Percentiles rank a stretch among this genome's conserved stretches.
Conservation (phyloP, 2,329 filamentous ascomycete genomes). For the Curvularia lunata region DNA sequence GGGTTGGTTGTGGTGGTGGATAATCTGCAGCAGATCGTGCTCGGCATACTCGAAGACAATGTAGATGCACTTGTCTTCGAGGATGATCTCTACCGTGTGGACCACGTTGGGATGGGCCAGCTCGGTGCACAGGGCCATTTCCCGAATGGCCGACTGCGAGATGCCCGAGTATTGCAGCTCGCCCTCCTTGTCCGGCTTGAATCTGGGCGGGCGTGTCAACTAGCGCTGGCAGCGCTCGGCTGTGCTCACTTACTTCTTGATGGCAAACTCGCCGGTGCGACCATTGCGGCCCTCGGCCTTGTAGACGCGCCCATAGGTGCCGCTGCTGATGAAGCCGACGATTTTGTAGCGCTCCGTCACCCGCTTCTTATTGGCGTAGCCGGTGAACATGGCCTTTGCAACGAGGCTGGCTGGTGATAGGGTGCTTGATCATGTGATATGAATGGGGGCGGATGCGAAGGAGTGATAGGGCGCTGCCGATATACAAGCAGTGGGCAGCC, state of each 20-base stretch:
- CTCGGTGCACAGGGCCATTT: slow-evolving; percentile 97
- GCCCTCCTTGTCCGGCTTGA: slow-evolving; percentile 98
- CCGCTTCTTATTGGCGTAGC: slow-evolving; percentile 75
- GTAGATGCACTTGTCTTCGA: slow-evolving; percentile 98
- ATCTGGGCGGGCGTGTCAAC: slow-evolving; percentile 51
- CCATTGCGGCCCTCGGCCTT: slow-evolving; percentile 83
- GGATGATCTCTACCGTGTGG: slow-evolving; percentile 88
- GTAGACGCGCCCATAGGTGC: slow-evolving; percentile 97
- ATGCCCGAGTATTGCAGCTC: slow-evolving; percentile 97
- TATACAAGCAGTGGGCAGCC: slow-evolving; percentile 1
- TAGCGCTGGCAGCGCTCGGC: slow-evolving; percentile 18
- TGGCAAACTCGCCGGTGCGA: slow-evolving; percentile 84
- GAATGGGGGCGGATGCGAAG: background rate
- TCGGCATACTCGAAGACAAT: slow-evolving; percentile 99
- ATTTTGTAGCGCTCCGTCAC: slow-evolving; percentile 95
- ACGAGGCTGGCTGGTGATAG: slow-evolving; percentile 23
- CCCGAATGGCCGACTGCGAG: slow-evolving; percentile 93
- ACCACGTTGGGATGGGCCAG: slow-evolving; percentile 89
- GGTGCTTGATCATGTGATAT: slow-evolving; percentile 6
- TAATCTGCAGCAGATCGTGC: slow-evolving; percentile 95
- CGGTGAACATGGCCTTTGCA: slow-evolving; percentile 51
- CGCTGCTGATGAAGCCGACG: slow-evolving; percentile 96
- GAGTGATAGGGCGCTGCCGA: background rate
- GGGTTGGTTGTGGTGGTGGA: slow-evolving; percentile 94
- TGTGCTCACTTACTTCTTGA: slow-evolving; percentile 77